Percentiles rank a stretch among this genome's conserved stretches.
phyloP scores from a whole-genome alignment of 345 rosid genomes.

The Psidium friedrichsthalianum region DNA sequence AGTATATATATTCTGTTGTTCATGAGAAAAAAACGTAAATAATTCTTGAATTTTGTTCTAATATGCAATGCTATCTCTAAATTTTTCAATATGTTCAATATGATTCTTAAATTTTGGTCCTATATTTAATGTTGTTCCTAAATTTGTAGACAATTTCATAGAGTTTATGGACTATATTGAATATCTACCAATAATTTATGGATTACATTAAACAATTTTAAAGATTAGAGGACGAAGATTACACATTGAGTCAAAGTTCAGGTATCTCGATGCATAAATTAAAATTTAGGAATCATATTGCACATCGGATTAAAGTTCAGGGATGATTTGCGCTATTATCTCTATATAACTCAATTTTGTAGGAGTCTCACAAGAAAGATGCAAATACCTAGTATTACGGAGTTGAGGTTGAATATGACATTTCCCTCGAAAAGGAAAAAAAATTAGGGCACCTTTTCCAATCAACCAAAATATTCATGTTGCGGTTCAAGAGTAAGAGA shows the following conservation, averaged over 20 bases:
- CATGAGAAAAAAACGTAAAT: rapidly evolving
- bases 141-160: not conserved
- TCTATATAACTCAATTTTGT: not conserved
- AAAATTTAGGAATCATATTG: too few species aligned
- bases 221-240: too few species aligned
- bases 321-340: too few species aligned
- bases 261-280: too few species aligned
- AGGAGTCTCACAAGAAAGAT: not conserved
- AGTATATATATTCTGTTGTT: not conserved
- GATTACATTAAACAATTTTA: too few species aligned
- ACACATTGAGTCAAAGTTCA: too few species aligned
- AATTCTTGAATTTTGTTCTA: not conserved
- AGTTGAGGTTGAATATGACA: not conserved
- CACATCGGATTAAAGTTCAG: too few species aligned
- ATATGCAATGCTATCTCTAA: rapidly evolving
- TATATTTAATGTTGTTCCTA: rapidly evolving
- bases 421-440: not conserved
- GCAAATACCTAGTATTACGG: not conserved
- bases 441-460: not conserved
- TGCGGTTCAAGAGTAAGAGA: not conserved
- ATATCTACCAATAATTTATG: rapidly evolving
- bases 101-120: rapidly evolving
- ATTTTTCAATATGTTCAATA: not conserved
- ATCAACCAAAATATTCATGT: not conserved
- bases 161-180: rapidly evolving